These are phyloP conservation scores for Pichia sp. DNA, from an alignment of 1,139 yeast genomes.

Conservation along the genomic window DNA sequence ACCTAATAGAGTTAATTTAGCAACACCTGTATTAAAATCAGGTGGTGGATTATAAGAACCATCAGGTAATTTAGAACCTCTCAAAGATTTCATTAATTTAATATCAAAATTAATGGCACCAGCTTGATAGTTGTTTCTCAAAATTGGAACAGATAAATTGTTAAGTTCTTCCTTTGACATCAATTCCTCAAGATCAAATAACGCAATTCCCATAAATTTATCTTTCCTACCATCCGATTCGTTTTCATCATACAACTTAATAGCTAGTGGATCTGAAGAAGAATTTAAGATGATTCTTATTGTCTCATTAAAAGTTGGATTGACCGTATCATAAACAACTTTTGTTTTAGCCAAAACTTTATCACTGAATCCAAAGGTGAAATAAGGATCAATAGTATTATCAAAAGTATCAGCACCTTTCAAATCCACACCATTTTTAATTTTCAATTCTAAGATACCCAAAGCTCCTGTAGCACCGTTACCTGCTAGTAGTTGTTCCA, in stretches of 20 bases:
- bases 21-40: conserved; percentile 88
- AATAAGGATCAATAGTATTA: conserved; percentile 84
- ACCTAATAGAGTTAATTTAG: conserved; percentile 47
- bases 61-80: conserved; percentile 68
- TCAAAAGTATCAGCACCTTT: conserved; percentile 63
- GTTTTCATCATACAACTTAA: conserved; percentile 54
- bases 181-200: conserved; percentile 65
- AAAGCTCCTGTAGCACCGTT: conserved; percentile 71
- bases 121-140: conserved; percentile 74
- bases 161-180: conserved; percentile 47
- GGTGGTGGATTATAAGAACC: conserved; percentile 86
- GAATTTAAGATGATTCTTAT: conserved; percentile 62
- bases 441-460: conserved; percentile 71
- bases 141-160: conserved; percentile 47
- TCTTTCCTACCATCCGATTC: conserved; percentile 75
- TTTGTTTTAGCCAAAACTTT: conserved; percentile 60
- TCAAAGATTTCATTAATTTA: conserved; percentile 72
- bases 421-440: conserved; percentile 60
- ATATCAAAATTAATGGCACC: conserved; percentile 69
- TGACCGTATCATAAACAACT: conserved; percentile 53
- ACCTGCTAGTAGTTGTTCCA: conserved; percentile 86
- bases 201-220: conserved; percentile 69
- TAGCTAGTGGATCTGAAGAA: conserved; percentile 70
- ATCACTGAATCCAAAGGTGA: conserved; percentile 59
- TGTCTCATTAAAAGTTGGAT: conserved; percentile 82